Conservation (phyloP, 2,329 filamentous ascomycete species). For the Neobulgaria alba region DNA sequence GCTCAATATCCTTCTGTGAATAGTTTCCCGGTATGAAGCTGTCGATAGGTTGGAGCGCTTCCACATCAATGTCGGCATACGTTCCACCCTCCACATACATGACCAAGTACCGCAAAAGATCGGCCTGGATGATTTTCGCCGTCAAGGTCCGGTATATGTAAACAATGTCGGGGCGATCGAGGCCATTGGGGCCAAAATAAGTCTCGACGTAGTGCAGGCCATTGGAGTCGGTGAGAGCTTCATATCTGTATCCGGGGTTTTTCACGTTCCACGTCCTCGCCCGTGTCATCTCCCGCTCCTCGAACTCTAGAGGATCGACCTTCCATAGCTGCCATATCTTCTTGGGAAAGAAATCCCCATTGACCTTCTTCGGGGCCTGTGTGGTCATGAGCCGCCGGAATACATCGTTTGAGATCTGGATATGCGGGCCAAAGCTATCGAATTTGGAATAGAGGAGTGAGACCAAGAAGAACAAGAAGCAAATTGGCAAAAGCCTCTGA, state of each 20-base stretch:
- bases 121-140: slow-evolving; percentile 58
- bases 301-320: slow-evolving; percentile 56
- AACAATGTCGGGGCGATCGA: slow-evolving; percentile 60
- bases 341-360: slow-evolving; percentile 39
- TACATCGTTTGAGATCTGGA: slow-evolving; percentile 4
- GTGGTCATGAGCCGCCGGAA: slow-evolving; percentile 3
- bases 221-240: slow-evolving; percentile 51
- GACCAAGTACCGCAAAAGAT: slow-evolving; percentile 56
- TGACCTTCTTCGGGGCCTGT: slow-evolving; percentile 1
- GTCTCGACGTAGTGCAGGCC: slow-evolving; percentile 59
- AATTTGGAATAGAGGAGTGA: slow-evolving; percentile 18
- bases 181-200: slow-evolving; percentile 54
- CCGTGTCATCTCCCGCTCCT: slow-evolving; percentile 49
- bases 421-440: slow-evolving; percentile 7
- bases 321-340: slow-evolving; percentile 79
- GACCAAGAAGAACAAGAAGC: slow-evolving; percentile 18
- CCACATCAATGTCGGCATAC: slow-evolving; percentile 53
- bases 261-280: slow-evolving; percentile 58
- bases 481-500: slow-evolving; percentile 22
- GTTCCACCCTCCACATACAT: slow-evolving; percentile 49
- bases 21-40: slow-evolving; percentile 57
- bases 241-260: slow-evolving; percentile 52
- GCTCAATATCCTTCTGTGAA: slow-evolving; percentile 54
- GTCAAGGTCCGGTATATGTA: slow-evolving; percentile 50
- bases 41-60: slow-evolving; percentile 43